Evolutionary conservation across 768 basidiomycete genomes (phyloP), one percentile per base, ranked within the genome.

Genomic region (Candolleomyces aberdarensis): DNA sequence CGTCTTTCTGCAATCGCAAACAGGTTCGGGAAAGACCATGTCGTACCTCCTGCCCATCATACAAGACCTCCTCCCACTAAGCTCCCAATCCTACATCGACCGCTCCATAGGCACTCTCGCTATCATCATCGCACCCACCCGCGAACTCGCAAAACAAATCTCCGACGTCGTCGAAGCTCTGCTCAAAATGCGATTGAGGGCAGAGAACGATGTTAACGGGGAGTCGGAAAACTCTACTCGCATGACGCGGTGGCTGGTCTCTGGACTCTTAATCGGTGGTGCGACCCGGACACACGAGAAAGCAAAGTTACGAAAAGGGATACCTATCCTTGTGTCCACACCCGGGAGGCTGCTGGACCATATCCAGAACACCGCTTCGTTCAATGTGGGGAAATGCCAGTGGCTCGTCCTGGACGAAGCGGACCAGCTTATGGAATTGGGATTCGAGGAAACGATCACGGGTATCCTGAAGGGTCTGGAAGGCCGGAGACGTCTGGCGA

Each of bases 351-450:
- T 99, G 14, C 84, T 99, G 59, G 97, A 98, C 71, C 97, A 99
- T 70, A 82, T 99, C 43, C 95, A 98, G 72, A 96, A 96, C 67
- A 98, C 97, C 0, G 85, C 91, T 0, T 89, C 93, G 0, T 94
- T 99, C 75, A 88, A 95, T 62, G 84, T 96, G 58, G 94, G 90
- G 56, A 96, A 96, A 75, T 93, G 92, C 71, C 85, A 92, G 51
- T 99, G 96, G 94, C 81, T 99, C 32, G 88, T 99, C 9, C 85
- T 98, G 26, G 97, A 99, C 70, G 97, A 99, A 77, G 96, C 96
- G 6, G 97, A 99, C 74, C 82, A 95, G 46, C 77, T 99, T 55
- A 98, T 98, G 96, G 96, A 98, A 64, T 85, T 98, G 47, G 97
- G 97, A 0, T 99, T 99, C 64, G 96, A 97, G 72, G 95, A 98